Conservation (phyloP, 2,329 filamentous ascomycete genomes). For the Pyricularia sp. region DNA sequence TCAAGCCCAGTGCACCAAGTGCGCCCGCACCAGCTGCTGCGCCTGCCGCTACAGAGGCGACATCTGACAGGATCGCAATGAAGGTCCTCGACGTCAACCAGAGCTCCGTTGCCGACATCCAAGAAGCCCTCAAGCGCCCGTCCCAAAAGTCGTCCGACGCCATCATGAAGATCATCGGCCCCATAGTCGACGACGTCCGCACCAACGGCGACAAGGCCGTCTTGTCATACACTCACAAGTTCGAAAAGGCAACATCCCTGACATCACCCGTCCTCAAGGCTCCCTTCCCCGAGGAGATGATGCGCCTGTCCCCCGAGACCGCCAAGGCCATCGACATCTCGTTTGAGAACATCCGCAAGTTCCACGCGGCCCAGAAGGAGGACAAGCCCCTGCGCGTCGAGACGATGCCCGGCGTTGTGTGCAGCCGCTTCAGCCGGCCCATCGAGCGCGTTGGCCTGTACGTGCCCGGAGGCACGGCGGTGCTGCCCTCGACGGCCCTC, state of each 20-base stretch:
- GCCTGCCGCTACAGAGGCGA: constrained; percentile 20
- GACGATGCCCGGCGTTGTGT: constrained; percentile 95
- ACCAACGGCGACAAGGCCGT: constrained; percentile 76
- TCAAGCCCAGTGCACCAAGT: constrained; percentile 29
- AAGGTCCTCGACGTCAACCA: constrained; percentile 58
- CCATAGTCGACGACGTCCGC: constrained; percentile 82
- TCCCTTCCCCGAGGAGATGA: constrained; percentile 73
- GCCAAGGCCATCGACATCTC: constrained; percentile 86
- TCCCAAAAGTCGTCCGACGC: constrained; percentile 91
- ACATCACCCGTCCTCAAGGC: constrained; percentile 81
- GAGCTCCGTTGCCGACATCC: constrained; percentile 50
- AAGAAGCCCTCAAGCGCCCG: constrained; percentile 68
- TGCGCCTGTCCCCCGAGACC: constrained; percentile 72
- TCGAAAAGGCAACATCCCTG: constrained; percentile 87
- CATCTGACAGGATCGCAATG: constrained; percentile 59
- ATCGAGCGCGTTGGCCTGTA: constrained; percentile 97
- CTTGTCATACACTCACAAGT: constrained; percentile 91
- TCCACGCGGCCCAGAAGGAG: constrained; percentile 85
- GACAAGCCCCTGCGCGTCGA: constrained; percentile 73
- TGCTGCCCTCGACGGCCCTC: constrained; percentile 90
- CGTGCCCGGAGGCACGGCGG: constrained; percentile 88
- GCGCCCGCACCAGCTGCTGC: constrained; percentile 18
- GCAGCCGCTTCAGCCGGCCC: constrained; percentile 80
- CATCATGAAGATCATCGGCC: constrained; percentile 80
- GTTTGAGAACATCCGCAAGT: constrained; percentile 86